These are phyloP conservation scores for Lasiosphaeria miniovina DNA, from an alignment of 495 filamentous ascomycete species.

Conservation along the genomic window DNA sequence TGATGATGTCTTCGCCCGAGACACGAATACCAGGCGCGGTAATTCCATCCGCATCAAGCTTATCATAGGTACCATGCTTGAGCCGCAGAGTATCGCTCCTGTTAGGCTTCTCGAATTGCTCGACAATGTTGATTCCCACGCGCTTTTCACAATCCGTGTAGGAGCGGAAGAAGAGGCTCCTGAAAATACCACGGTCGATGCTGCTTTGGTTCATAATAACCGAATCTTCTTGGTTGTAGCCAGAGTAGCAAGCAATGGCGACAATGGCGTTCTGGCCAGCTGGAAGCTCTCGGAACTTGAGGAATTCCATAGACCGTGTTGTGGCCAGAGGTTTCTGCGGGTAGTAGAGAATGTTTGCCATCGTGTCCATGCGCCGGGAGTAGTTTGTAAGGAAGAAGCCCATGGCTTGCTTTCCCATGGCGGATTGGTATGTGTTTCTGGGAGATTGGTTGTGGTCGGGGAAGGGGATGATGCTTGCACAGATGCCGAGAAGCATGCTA, in stretches of 20 bases:
- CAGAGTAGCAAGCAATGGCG: conserved; percentile 93
- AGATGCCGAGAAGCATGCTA: conserved; percentile 97
- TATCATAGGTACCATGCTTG: conserved; percentile 96
- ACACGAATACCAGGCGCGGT: conserved; percentile 90
- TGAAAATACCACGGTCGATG: conserved; percentile 94
- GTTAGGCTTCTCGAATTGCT: conserved; percentile 92
- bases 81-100: conserved; percentile 81
- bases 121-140: conserved; percentile 82
- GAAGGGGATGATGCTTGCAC: conserved; percentile 98
- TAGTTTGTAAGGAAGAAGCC: conserved; percentile 97
- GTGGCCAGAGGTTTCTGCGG: conserved; percentile 96
- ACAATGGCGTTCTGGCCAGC: conserved; percentile 99
- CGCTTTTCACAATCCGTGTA: conserved; percentile 96
- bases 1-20: conserved; percentile 97
- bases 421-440: conserved; percentile 98
- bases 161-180: conserved; percentile 94
- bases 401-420: conserved; percentile 99
- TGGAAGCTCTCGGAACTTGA: conserved; percentile 95
- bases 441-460: conserved; percentile 98
- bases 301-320: conserved; percentile 95
- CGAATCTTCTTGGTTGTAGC: conserved; percentile 99
- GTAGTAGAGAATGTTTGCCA: conserved; percentile 98
- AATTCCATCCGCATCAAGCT: conserved; percentile 93
- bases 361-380: conserved; percentile 94
- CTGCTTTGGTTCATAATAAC: conserved; percentile 99